These are phyloP conservation scores for Myxozyma neglecta DNA, from an alignment of 805 yeast species.

Conservation along the genomic window DNA sequence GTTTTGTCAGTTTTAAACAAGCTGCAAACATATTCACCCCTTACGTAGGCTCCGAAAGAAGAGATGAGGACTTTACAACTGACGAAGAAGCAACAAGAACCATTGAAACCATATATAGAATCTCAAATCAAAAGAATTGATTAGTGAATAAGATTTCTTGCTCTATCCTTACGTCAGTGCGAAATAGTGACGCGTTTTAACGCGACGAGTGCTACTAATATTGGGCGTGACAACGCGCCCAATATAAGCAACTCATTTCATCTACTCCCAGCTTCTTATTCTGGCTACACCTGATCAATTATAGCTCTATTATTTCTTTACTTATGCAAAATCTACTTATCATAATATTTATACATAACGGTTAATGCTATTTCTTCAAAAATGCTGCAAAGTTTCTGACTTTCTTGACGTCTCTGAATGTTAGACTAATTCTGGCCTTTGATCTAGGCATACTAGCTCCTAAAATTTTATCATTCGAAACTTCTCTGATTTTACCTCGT, in stretches of 20 bases:
- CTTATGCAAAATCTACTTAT: neutral
- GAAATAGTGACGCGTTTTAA: neutral
- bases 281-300: neutral
- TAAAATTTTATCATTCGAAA: neutral
- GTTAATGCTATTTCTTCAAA: neutral
- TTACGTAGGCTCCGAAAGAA: constrained; percentile 14
- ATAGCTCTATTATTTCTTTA: neutral
- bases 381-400: constrained; percentile 17
- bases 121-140: neutral
- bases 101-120: constrained; percentile 5
- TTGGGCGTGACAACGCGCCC: constrained; percentile 1
- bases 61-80: constrained; percentile 1
- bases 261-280: neutral
- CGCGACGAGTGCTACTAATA: neutral
- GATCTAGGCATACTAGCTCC: constrained; percentile 9
- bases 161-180: neutral
- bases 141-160: neutral
- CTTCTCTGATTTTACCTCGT: neutral
- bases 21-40: neutral
- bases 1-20: neutral
- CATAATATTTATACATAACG: neutral
- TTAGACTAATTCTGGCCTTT: constrained; percentile 20
- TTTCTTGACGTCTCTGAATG: constrained; percentile 27
- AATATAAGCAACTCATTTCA: neutral
- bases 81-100: constrained; percentile 24